Conservation (phyloP, 2,329 filamentous ascomycete species). For the Gnomoniopsis sp. region DNA sequence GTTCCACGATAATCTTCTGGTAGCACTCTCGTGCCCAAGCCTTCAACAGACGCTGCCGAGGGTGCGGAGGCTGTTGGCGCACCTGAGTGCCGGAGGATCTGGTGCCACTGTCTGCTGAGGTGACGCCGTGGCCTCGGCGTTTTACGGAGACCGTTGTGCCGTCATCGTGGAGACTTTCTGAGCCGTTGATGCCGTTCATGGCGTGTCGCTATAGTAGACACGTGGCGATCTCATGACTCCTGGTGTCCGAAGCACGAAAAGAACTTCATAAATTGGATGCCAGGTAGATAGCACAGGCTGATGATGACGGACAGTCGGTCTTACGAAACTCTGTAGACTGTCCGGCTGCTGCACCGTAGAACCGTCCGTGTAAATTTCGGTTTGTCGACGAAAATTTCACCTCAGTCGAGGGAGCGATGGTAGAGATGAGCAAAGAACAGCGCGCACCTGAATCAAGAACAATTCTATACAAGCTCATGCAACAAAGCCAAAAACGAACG, state of each 20-base stretch:
- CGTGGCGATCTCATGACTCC: conserved; percentile 10
- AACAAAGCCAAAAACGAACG: no score
- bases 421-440: no score
- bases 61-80: no score
- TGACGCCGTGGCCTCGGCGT: background rate
- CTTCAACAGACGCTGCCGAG: background rate
- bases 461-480: no score
- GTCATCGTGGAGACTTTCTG: background rate
- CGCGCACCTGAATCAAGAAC: no score
- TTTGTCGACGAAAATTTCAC: no score
- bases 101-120: background rate
- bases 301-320: background rate
- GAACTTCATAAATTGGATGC: background rate
- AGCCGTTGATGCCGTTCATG: conserved; percentile 12
- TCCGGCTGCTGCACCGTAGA: no score
- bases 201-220: background rate
- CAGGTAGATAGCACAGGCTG: background rate
- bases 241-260: background rate
- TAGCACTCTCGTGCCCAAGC: conserved; percentile 1
- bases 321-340: no score
- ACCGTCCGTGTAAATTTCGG: no score
- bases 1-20: conserved; percentile 9
- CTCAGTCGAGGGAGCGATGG: no score
- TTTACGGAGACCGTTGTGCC: conserved; percentile 11
- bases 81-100: background rate